phyloP scores from a whole-genome alignment of 768 basidiomycete species.

The Termitomyces eurrhizus region DNA sequence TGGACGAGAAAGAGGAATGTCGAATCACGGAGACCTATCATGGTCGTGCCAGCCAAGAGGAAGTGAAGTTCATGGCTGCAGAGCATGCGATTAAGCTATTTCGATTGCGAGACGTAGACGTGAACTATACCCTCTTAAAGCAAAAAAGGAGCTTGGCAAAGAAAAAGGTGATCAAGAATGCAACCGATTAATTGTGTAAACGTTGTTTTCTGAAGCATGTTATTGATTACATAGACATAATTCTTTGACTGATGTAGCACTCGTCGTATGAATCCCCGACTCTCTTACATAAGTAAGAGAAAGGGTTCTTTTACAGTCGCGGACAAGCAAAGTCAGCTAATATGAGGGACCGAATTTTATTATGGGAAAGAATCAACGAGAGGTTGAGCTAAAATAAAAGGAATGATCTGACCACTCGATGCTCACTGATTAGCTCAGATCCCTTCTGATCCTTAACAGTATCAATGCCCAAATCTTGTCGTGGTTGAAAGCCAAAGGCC shows the following conservation, averaged over 20 bases:
- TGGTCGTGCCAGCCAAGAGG: constrained; percentile 57
- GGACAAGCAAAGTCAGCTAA: too few relatives aligned
- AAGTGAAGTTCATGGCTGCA: constrained; percentile 63
- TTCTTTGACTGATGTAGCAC: too few relatives aligned
- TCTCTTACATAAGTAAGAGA: too few relatives aligned
- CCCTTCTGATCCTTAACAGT: neutral
- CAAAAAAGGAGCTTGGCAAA: constrained; percentile 15
- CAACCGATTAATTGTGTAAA: neutral
- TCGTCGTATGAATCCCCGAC: too few relatives aligned
- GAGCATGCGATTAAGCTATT: constrained; percentile 54
- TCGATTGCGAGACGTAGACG: constrained; percentile 29
- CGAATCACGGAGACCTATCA: constrained; percentile 38
- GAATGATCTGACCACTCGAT: neutral
- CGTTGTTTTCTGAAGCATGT: neutral
- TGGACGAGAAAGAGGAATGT: constrained; percentile 48
- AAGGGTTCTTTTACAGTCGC: too few relatives aligned
- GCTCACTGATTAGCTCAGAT: neutral
- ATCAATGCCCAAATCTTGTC: neutral
- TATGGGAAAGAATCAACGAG: neutral
- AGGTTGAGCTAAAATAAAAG: neutral
- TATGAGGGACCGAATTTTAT: too few relatives aligned
- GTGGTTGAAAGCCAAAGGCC: neutral
- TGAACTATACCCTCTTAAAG: constrained; percentile 21
- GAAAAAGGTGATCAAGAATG: neutral
- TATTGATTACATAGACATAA: neutral